phyloP scores from a whole-genome alignment of 1,284 basidiomycete species.

The Melampsora americana region DNA sequence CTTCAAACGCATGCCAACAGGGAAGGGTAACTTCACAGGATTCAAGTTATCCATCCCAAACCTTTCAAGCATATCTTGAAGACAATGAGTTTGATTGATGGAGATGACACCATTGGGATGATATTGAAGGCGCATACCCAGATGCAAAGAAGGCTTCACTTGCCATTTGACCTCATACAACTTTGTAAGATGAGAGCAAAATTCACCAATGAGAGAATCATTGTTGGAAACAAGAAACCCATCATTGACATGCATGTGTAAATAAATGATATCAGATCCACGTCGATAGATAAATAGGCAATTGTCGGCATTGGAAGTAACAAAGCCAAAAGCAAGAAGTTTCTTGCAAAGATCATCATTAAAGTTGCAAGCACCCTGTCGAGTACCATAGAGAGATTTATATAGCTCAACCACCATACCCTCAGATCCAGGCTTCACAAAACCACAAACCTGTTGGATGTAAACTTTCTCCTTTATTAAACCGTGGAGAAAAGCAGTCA shows the following conservation, averaged over 20 bases:
- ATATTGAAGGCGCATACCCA: neutral
- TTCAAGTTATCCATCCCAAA: neutral
- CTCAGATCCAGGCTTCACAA: neutral
- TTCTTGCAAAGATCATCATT: neutral
- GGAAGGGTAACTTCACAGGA: neutral
- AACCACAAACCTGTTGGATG: neutral
- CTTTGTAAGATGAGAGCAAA: neutral
- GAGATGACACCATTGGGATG: neutral
- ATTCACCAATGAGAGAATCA: neutral
- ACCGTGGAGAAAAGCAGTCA: conserved; percentile 2
- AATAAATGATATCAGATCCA: neutral
- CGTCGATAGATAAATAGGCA: neutral
- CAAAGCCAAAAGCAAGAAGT: neutral
- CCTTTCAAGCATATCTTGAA: too few relatives aligned
- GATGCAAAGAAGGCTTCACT: neutral
- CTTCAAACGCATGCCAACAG: neutral
- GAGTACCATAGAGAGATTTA: neutral
- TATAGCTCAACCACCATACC: neutral
- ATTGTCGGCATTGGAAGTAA: neutral
- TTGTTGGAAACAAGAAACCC: neutral
- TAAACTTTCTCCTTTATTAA: neutral
- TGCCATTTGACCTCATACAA: neutral
- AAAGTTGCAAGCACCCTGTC: neutral
- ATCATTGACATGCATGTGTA: conserved; percentile 4
- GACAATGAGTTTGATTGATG: neutral